A percentile compares a stretch with the other conserved stretches of the same genome.
These are phyloP conservation scores for Stemphylium beticola DNA, from an alignment of 2,329 filamentous ascomycete species.

Conservation along the genomic window DNA sequence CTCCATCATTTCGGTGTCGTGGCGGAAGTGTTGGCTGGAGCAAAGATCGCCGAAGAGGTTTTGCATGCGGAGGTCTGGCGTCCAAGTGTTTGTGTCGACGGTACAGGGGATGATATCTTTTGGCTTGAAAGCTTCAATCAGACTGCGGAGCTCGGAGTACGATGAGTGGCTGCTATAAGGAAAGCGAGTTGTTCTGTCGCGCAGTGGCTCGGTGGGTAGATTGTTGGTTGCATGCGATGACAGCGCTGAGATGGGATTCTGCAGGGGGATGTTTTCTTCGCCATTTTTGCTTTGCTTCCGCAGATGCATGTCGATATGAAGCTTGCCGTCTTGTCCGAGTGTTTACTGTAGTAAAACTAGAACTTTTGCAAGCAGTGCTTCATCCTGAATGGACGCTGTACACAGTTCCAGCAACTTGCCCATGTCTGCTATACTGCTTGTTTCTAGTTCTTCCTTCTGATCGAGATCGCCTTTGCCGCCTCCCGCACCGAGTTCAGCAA, in stretches of 20 bases:
- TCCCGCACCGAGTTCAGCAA: slow-evolving; percentile 77
- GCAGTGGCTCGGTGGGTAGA: neutral
- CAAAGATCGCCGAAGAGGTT: slow-evolving; percentile 75
- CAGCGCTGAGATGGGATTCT: slow-evolving; percentile 42
- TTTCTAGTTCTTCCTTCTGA: slow-evolving; percentile 69
- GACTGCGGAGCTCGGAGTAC: slow-evolving; percentile 75
- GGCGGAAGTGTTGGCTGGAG: slow-evolving; percentile 63
- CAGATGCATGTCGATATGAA: slow-evolving; percentile 37
- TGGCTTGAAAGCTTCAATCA: slow-evolving; percentile 73
- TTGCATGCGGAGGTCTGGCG: slow-evolving; percentile 66
- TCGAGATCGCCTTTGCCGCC: slow-evolving; percentile 79
- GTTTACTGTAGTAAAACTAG: slow-evolving; percentile 42
- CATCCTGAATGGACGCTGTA: slow-evolving; percentile 45
- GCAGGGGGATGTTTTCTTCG: slow-evolving; percentile 36
- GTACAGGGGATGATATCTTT: slow-evolving; percentile 85
- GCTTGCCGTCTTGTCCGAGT: slow-evolving; percentile 21
- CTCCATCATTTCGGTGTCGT: slow-evolving; percentile 67
- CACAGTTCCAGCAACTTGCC: slow-evolving; percentile 62
- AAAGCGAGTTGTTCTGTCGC: slow-evolving; percentile 59
- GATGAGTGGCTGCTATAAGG: slow-evolving; percentile 92
- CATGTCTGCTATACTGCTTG: slow-evolving; percentile 56
- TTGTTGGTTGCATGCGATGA: slow-evolving; percentile 20
- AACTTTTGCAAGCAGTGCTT: slow-evolving; percentile 45
- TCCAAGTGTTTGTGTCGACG: slow-evolving; percentile 67
- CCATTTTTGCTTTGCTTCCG: slow-evolving; percentile 28